A percentile compares a stretch with the other conserved stretches of the same genome.
Conservation (phyloP, 495 filamentous ascomycete species). For the Lophium mytilinum region DNA sequence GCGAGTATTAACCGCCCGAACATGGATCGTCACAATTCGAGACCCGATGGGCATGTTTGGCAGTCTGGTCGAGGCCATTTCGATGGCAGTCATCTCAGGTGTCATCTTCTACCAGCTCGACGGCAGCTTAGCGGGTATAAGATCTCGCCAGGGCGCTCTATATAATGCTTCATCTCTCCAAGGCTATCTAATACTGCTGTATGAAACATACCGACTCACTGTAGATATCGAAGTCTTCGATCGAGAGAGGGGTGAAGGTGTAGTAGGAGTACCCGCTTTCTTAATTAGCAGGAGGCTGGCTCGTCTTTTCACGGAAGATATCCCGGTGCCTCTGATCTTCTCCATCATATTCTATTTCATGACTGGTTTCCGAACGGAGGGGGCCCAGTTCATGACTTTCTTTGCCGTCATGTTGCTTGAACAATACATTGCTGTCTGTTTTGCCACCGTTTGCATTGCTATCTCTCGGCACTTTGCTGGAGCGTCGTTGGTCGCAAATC, state of each 20-base stretch:
- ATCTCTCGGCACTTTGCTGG: constrained; percentile 53
- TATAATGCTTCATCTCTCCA: constrained; percentile 61
- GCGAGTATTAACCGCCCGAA: constrained; percentile 54
- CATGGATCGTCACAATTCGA: constrained; percentile 56
- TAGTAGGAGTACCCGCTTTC: constrained; percentile 58
- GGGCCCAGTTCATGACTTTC: constrained; percentile 58
- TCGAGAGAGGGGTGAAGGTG: constrained; percentile 61
- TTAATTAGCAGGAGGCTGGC: constrained; percentile 58
- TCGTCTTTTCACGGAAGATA: constrained; percentile 56
- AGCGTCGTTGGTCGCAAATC: constrained; percentile 54
- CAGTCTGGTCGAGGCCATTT: constrained; percentile 53
- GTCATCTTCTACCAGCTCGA: constrained; percentile 61
- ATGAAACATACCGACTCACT: constrained; percentile 62
- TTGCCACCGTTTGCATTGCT: constrained; percentile 42
- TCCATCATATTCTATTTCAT: constrained; percentile 67
- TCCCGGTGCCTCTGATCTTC: constrained; percentile 60
- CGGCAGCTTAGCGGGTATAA: constrained; percentile 53
- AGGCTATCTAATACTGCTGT: constrained; percentile 64
- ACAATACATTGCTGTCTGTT: constrained; percentile 45
- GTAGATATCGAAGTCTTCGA: constrained; percentile 67
- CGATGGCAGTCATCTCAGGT: constrained; percentile 59
- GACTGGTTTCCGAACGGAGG: constrained; percentile 56
- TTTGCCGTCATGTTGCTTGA: constrained; percentile 53
- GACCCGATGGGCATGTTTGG: constrained; percentile 66
- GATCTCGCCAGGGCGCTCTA: constrained; percentile 58